Evolutionary conservation across 1,284 basidiomycete genomes (phyloP).

Genomic region (Salmacisia buchloeana): DNA sequence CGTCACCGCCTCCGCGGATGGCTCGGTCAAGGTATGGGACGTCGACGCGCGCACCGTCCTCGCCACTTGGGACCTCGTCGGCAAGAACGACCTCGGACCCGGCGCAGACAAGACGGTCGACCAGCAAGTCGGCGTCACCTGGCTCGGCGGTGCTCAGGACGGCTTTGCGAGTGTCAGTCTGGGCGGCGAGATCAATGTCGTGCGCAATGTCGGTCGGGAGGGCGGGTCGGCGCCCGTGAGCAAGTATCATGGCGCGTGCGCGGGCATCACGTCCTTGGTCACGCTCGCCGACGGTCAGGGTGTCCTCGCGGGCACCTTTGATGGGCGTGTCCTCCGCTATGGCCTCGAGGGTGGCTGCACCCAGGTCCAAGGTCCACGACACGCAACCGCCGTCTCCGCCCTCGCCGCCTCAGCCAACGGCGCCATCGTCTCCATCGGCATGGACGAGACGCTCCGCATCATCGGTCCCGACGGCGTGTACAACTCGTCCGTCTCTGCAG

Average conservation of each 20-base stretch:
- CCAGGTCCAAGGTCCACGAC: constrained; percentile 60
- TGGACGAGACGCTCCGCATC: constrained; percentile 34
- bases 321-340: constrained; percentile 71
- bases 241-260: constrained; percentile 27
- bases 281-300: constrained; percentile 17
- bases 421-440: constrained; percentile 20
- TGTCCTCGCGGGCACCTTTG: constrained; percentile 58
- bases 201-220: constrained; percentile 50
- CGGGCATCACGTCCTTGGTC: constrained; percentile 26
- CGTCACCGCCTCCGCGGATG: constrained; percentile 81
- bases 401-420: constrained; percentile 51
- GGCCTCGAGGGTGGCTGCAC: constrained; percentile 42
- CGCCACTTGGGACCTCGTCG: constrained; percentile 28
- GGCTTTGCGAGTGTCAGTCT: constrained; percentile 76
- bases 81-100: constrained; percentile 14
- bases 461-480: constrained; percentile 17
- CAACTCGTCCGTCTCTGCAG: background rate
- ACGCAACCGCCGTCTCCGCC: constrained; percentile 67
- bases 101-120: constrained; percentile 32
- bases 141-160: constrained; percentile 57
- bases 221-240: constrained; percentile 12
- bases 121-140: constrained; percentile 85
- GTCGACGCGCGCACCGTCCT: constrained; percentile 20
- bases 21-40: constrained; percentile 57
- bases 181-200: constrained; percentile 72